Conservation (phyloP, 306 rosid genomes). For the Erythrophleum fordii region DNA sequence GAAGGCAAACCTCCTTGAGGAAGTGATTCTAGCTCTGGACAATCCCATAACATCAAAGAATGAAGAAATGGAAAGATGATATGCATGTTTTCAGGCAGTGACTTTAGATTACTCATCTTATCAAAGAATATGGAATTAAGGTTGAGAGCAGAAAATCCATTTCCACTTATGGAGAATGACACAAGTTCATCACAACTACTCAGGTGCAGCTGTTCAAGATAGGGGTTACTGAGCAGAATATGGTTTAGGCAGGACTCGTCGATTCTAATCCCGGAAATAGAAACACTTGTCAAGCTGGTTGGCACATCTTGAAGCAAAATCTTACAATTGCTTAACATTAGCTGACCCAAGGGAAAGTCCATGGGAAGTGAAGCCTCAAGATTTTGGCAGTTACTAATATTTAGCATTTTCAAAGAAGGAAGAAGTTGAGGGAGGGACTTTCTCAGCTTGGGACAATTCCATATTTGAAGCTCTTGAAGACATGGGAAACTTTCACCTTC, state of each 20-base stretch:
- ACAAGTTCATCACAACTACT: neutral
- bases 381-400: no score
- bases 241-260: neutral
- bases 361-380: no score
- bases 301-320: neutral
- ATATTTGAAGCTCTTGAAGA: no score
- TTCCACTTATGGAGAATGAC: neutral
- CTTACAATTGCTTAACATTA: neutral
- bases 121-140: conserved; percentile 2
- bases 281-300: neutral
- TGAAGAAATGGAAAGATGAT: conserved; percentile 20
- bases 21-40: conserved; percentile 32
- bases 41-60: accelerated
- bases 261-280: neutral
- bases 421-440: no score
- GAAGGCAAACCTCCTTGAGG: conserved; percentile 28
- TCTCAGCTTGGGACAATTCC: no score
- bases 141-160: neutral
- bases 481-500: no score
- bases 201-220: conserved; percentile 1
- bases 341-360: neutral
- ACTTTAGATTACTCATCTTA: neutral
- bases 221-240: neutral
- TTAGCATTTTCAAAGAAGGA: no score
- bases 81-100: neutral